These are phyloP conservation scores for Pseudopyricularia cyperi DNA, from an alignment of 2,329 filamentous ascomycete species.

Conservation along the genomic window DNA sequence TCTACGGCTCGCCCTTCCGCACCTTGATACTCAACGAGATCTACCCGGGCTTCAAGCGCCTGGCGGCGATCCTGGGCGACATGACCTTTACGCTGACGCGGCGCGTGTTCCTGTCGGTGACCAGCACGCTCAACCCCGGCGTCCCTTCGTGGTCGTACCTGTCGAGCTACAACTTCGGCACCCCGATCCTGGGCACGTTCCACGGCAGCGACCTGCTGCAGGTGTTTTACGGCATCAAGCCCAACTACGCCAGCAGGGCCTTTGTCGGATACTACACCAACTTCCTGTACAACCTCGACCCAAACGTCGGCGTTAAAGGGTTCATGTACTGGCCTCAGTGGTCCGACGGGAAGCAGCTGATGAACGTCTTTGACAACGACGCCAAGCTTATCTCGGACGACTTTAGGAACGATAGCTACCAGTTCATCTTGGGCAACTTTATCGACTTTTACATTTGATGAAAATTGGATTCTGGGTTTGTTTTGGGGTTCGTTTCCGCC, in stretches of 20 bases:
- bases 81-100: conserved; percentile 61
- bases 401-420: conserved; percentile 13
- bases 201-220: conserved; percentile 59
- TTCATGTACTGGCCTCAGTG: conserved; percentile 28
- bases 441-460: conserved; percentile 3
- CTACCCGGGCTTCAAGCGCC: conserved; percentile 66
- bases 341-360: conserved; percentile 30
- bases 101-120: conserved; percentile 43
- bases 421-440: conserved; percentile 12
- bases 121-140: conserved; percentile 32
- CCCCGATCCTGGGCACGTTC: conserved; percentile 62
- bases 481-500: neutral
- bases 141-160: conserved; percentile 67
- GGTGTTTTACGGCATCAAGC: conserved; percentile 51
- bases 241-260: conserved; percentile 46
- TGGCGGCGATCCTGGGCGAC: conserved; percentile 65
- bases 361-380: conserved; percentile 25
- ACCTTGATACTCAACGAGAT: conserved; percentile 56
- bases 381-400: conserved; percentile 13
- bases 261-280: conserved; percentile 59
- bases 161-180: conserved; percentile 56
- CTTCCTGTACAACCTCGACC: conserved; percentile 59
- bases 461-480: neutral
- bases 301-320: conserved; percentile 40
- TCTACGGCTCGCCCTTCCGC: conserved; percentile 57